Conservation (phyloP, 176 grass and related monocot genomes). For the Triticum dicoccoides region DNA sequence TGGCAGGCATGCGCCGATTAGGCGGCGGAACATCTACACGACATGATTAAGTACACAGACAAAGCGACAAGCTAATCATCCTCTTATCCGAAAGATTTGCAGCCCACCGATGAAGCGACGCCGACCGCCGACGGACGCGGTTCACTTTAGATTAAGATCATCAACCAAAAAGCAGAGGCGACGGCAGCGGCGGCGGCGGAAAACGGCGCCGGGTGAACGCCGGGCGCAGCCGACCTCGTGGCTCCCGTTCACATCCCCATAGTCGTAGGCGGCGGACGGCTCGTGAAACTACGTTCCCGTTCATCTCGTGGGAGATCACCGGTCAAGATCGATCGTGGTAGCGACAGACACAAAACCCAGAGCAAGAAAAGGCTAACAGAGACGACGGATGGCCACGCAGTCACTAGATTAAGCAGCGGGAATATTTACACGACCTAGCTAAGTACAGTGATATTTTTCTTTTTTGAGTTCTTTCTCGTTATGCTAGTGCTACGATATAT, state of each 20-base stretch:
- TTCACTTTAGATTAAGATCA: background rate
- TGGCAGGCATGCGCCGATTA: too few relatives aligned
- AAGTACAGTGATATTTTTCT: background rate
- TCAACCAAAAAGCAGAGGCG: background rate
- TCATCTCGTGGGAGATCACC: background rate
- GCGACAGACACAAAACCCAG: background rate
- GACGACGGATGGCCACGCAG: background rate
- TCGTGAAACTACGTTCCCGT: background rate
- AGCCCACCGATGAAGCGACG: background rate
- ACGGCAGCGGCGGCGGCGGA: background rate
- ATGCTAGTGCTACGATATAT: background rate
- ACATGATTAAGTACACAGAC: background rate
- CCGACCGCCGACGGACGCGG: background rate
- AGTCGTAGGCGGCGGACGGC: constrained; percentile 1
- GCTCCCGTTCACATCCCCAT: background rate
- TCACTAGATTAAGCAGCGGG: background rate
- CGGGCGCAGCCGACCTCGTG: background rate
- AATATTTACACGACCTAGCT: background rate
- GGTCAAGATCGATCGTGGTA: background rate
- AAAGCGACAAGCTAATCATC: background rate
- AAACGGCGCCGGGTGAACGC: background rate
- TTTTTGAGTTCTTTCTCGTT: background rate
- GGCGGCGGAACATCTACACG: background rate
- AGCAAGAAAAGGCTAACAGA: background rate
- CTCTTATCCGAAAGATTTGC: background rate